Percentiles rank a stretch among this genome's conserved stretches.
phyloP scores from a whole-genome alignment of 345 rosid genomes.

The Pistacia atlantica region DNA sequence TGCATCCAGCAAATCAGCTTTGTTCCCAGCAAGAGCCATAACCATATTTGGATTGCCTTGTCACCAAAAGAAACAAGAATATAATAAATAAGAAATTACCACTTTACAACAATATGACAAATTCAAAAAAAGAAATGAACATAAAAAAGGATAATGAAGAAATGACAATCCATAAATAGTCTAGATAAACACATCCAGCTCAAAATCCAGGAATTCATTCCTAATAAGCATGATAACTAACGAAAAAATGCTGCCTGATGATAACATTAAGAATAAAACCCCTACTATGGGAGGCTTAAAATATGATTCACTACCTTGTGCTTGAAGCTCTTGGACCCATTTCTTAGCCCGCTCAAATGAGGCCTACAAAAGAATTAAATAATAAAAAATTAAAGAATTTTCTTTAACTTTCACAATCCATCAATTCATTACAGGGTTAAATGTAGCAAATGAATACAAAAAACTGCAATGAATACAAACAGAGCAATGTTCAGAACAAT shows the following conservation, averaged over 20 bases:
- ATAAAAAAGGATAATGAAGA: background rate
- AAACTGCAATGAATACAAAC: background rate
- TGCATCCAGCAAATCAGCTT: constrained; percentile 83
- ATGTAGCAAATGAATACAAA: background rate
- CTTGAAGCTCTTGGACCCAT: constrained; percentile 97
- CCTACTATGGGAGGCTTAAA: background rate
- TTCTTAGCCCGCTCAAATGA: constrained; percentile 96
- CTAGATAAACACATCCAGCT: background rate
- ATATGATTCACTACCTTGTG: constrained; percentile 66
- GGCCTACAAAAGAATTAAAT: constrained; percentile 42
- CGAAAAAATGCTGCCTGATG: background rate
- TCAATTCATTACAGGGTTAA: background rate
- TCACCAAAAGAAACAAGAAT: constrained; percentile 11
- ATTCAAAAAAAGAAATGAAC: constrained; percentile 1
- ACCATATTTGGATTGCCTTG: constrained; percentile 91
- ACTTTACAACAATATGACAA: background rate
- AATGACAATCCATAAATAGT: background rate
- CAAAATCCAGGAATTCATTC: background rate
- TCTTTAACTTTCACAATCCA: background rate
- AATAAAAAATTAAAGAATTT: background rate
- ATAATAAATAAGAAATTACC: constrained; percentile 1
- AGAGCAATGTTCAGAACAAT: background rate
- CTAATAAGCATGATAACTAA: background rate
- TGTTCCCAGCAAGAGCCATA: constrained; percentile 93
- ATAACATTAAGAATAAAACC: background rate